A percentile compares a stretch with the other conserved stretches of the same genome.
phyloP scores from a whole-genome alignment of 1,139 yeast genomes.

The Magnusiomyces paraingens region DNA sequence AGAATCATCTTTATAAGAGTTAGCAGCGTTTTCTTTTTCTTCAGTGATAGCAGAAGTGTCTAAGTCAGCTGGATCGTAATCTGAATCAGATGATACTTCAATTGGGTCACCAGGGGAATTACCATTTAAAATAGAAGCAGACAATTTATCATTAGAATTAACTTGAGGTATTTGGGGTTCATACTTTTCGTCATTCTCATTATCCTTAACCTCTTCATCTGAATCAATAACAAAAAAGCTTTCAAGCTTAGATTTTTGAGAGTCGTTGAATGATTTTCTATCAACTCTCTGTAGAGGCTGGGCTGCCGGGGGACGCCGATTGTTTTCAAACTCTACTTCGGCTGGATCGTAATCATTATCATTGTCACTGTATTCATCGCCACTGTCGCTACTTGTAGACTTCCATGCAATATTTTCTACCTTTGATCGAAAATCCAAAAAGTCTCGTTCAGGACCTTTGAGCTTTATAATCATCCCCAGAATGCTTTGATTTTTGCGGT shows the following conservation, averaged over 20 bases:
- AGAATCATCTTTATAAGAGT: not conserved
- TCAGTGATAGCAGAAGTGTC: not conserved
- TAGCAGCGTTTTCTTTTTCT: not conserved
- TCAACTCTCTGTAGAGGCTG: not conserved
- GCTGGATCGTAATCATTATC: not conserved
- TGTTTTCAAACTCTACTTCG: not conserved
- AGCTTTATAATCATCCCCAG: slow-evolving; percentile 75
- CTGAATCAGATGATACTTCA: no score
- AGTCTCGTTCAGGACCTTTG: slow-evolving; percentile 70
- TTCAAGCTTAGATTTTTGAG: not conserved
- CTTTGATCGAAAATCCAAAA: slow-evolving; percentile 64
- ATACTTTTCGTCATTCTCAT: not conserved
- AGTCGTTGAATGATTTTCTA: not conserved
- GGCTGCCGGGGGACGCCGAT: not conserved
- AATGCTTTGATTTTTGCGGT: slow-evolving; percentile 66
- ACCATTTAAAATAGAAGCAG: not conserved
- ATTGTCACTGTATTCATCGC: not conserved
- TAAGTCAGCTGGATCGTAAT: not conserved
- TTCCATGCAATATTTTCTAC: slow-evolving; percentile 38
- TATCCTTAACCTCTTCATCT: not conserved
- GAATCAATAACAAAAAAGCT: not conserved
- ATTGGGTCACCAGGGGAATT: not conserved
- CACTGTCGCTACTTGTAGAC: not conserved
- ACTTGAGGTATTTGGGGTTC: slow-evolving; percentile 1
- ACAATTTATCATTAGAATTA: not conserved